Percentiles rank a stretch among this genome's conserved stretches.
Evolutionary conservation across 2,329 filamentous ascomycete genomes (phyloP).

Genomic region (Aspergillus ochraceus): DNA sequence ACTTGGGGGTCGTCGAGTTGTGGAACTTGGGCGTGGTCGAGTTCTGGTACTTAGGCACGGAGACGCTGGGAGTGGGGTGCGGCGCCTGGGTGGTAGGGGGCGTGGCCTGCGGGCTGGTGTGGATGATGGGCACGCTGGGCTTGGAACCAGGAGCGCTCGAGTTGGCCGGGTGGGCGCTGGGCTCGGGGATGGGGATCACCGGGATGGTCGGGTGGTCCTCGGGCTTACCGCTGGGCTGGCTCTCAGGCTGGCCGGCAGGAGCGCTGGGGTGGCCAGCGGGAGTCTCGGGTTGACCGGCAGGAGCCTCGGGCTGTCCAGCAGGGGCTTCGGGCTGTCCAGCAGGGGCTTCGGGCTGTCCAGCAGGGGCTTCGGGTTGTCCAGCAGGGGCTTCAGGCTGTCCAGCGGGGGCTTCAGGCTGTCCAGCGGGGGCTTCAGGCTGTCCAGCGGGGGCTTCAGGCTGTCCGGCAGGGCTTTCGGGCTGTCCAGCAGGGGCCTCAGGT

Average conservation of each 20-base stretch:
- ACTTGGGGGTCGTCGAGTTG: conserved; percentile 4
- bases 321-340: conserved; percentile 5
- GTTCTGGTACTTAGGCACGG: conserved; percentile 1
- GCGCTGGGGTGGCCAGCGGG: conserved; percentile 12
- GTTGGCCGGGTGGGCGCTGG: not conserved
- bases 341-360: not conserved
- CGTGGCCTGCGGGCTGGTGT: not conserved
- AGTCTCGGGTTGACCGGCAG: conserved; percentile 13
- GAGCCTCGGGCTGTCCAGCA: conserved; percentile 10
- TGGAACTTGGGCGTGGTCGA: conserved; percentile 2
- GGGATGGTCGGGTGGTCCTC: too few species aligned
- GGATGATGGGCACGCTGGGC: conserved; percentile 2
- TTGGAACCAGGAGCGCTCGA: conserved; percentile 21
- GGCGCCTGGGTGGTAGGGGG: not conserved
- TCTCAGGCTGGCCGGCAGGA: not conserved
- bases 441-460: conserved; percentile 10
- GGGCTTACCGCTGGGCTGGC: conserved; percentile 3
- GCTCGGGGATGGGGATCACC: too few species aligned
- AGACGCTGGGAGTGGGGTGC: conserved; percentile 6
- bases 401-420: not conserved
- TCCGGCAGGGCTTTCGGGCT: conserved; percentile 19
- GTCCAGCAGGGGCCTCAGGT: conserved; percentile 7
- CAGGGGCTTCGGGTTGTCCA: conserved; percentile 8
- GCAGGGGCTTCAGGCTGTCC: conserved; percentile 8
- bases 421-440: not conserved